Evolutionary conservation across 257 asterid genomes (phyloP), one percentile per base, ranked within the genome.

Genomic region (Salvia hispanica): DNA sequence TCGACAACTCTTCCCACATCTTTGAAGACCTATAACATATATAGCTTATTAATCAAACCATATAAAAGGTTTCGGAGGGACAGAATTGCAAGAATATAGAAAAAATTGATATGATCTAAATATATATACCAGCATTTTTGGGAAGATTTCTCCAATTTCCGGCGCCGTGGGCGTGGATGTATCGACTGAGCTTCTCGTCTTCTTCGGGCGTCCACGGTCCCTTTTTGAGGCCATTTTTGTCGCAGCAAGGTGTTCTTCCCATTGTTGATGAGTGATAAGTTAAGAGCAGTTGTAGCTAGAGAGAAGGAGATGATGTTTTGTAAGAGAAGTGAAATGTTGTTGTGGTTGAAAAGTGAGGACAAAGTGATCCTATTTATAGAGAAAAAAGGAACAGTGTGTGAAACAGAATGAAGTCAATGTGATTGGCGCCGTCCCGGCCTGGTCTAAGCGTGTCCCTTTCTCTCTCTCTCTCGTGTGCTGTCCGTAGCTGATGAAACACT

Each of bases 171-270:
- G 54, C 33, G 47, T 87, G 86, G 57, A 90, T 82, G 34, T 84
- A 69, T 2, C 80, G 75, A 58, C 60, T 78, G 69, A 90, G 97
- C 70, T 85, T 82, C 5, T 7, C 58, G 64, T 90, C 97, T 70
- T 90, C 97, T 39, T 90, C 97, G 0, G 81, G 77, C 7, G 95
- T 87, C 97, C 97, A 90, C 3, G 97, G 97, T 3, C 96, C 96
- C 64, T 90, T 89, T 58, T 90, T 90, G 8, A 90, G 84, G 34
- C 88, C 86, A 58, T 66, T 82, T 74, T 88, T 85, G 75, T 88
- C 90, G 80, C 95, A 84, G 37, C 94, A 81, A 12, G 95, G 97
- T 65, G 97, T 79, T 79, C 97, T 83, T 66, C 96, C 96, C 96
- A 90, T 89, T 39, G 11, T 48, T 44, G 60, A 33, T 55, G 67